phyloP scores from a whole-genome alignment of 106 monocot genomes.

The Phalaenopsis equestris region DNA sequence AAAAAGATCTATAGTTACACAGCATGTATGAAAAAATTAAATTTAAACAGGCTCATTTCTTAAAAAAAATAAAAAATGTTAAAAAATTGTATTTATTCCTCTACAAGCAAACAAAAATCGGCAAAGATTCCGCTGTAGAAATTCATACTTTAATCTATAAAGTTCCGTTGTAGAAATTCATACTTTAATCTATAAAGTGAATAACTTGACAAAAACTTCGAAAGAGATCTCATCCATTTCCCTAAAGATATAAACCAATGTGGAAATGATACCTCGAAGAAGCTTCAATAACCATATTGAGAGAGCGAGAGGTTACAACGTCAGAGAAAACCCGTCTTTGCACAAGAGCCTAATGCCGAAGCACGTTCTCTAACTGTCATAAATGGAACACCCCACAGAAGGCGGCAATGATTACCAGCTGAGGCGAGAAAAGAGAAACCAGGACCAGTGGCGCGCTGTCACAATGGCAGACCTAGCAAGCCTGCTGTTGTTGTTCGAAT shows the following conservation, averaged over 20 bases:
- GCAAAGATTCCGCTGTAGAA: neutral
- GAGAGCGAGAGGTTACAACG: conserved; percentile 38
- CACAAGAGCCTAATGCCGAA: neutral
- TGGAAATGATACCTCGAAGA: conserved; percentile 25
- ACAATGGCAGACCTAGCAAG: conserved; percentile 25
- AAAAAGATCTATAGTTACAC: too few relatives aligned
- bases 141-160: neutral
- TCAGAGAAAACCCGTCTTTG: conserved; percentile 12
- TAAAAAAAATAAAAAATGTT: neutral
- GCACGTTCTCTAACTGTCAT: conserved; percentile 4
- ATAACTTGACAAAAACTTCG: neutral
- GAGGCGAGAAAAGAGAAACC: neutral
- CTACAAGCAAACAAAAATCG: neutral
- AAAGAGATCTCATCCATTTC: neutral
- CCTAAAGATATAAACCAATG: neutral
- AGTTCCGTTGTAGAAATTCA: neutral
- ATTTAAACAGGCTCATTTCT: too few relatives aligned
- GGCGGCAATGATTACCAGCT: neutral
- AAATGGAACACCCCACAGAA: neutral
- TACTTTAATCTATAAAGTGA: neutral
- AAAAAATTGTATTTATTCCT: neutral
- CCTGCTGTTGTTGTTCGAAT: conserved; percentile 15
- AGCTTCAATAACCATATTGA: conserved; percentile 21
- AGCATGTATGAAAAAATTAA: too few relatives aligned
- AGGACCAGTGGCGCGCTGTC: conserved; percentile 10